phyloP scores from a whole-genome alignment of 495 filamentous ascomycete genomes.

The Talaromyces borbonicus region DNA sequence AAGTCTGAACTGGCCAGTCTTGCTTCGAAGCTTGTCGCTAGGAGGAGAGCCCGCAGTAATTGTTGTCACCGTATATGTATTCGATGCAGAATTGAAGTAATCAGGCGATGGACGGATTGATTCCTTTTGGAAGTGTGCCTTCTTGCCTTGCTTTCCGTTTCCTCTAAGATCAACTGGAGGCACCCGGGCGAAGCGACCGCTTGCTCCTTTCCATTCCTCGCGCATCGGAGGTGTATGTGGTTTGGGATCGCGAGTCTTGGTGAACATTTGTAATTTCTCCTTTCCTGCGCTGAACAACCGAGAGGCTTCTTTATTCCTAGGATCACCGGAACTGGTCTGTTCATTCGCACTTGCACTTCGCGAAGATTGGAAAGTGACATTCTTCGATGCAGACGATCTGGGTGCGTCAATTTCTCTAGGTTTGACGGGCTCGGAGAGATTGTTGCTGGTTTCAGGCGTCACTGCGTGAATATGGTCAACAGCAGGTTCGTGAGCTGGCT shows the following conservation, averaged over 20 bases:
- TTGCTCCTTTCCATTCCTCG: conserved; percentile 43
- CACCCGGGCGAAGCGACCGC: conserved; percentile 36
- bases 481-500: background rate
- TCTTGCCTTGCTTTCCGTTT: background rate
- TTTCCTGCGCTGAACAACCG: conserved; percentile 1
- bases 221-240: conserved; percentile 9
- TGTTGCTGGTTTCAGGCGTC: no score
- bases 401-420: no score
- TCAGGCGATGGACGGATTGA: background rate
- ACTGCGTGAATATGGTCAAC: background rate
- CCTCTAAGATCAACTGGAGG: conserved; percentile 14
- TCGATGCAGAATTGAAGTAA: background rate
- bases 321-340: background rate
- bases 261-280: conserved; percentile 9
- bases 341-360: background rate
- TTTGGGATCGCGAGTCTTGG: conserved; percentile 20
- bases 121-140: background rate
- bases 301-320: background rate
- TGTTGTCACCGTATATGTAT: conserved; percentile 22
- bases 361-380: background rate
- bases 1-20: conserved; percentile 1
- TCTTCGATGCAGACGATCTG: background rate
- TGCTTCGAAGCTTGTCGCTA: conserved; percentile 2
- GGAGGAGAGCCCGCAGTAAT: conserved; percentile 24
- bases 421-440: no score